phyloP scores from a whole-genome alignment of 2,329 filamentous ascomycete species.

The Apiospora phragmitis region DNA sequence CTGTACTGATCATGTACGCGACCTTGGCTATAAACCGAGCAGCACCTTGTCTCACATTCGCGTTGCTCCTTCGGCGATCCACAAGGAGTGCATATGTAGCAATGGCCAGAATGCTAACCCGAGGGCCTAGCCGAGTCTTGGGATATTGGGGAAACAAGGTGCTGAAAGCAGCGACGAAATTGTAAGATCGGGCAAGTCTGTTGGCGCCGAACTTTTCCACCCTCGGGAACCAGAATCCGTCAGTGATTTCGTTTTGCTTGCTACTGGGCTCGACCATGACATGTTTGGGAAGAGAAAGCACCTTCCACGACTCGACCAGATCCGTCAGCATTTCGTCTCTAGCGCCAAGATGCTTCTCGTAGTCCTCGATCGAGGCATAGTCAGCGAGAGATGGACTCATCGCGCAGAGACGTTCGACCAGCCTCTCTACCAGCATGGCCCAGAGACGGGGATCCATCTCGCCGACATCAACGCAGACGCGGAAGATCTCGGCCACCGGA shows the following conservation, averaged over 20 bases:
- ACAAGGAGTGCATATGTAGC: constrained; percentile 40
- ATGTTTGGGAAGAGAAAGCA: constrained; percentile 35
- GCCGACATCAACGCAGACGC: constrained; percentile 35
- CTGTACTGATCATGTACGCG: constrained; percentile 24
- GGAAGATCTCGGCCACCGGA: constrained; percentile 38
- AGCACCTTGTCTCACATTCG: constrained; percentile 20
- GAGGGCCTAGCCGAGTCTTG: constrained; percentile 23
- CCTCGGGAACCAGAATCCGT: constrained; percentile 31
- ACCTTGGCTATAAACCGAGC: constrained; percentile 28
- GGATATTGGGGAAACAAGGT: constrained; percentile 36
- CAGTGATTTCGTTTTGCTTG: constrained; percentile 21
- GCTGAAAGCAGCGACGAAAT: constrained; percentile 31
- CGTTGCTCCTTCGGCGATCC: constrained; percentile 29
- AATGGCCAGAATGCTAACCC: constrained; percentile 35
- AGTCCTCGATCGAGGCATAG: constrained; percentile 26
- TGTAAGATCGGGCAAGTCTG: constrained; percentile 20
- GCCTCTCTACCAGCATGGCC: constrained; percentile 33
- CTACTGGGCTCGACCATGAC: constrained; percentile 10
- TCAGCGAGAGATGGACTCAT: constrained; percentile 25
- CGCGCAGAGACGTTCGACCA: constrained; percentile 34
- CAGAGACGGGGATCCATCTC: constrained; percentile 35
- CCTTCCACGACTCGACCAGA: constrained; percentile 42
- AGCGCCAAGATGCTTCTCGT: constrained; percentile 29
- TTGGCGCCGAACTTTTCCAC: constrained; percentile 22
- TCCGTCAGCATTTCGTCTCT: constrained; percentile 37